phyloP scores from a whole-genome alignment of 306 rosid species.

The Cucumis melo region DNA sequence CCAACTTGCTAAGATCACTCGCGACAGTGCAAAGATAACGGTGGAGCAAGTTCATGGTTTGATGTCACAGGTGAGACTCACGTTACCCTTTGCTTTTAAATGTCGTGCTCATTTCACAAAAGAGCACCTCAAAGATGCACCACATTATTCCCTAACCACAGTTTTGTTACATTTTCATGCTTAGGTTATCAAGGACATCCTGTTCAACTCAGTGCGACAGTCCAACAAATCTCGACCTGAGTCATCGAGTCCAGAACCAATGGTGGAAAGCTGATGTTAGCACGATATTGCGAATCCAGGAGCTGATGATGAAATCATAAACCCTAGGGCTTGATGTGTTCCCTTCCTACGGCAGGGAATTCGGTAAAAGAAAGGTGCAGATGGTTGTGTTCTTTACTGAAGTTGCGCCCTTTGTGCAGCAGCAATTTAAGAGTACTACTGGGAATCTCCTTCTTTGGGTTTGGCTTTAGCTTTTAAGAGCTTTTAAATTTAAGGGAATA shows the following conservation, averaged over 20 bases:
- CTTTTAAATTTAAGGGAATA: neutral
- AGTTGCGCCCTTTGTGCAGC: neutral
- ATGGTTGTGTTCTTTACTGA: neutral
- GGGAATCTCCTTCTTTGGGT: neutral
- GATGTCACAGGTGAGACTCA: constrained; percentile 77
- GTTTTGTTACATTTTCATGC: neutral
- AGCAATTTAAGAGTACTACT: neutral
- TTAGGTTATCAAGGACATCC: constrained; percentile 85
- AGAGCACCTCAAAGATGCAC: neutral
- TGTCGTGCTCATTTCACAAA: neutral
- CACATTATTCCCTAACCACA: constrained; percentile 5
- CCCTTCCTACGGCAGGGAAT: neutral
- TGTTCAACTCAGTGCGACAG: constrained; percentile 71
- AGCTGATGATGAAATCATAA: neutral
- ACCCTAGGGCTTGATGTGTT: neutral
- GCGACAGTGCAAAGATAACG: constrained; percentile 86
- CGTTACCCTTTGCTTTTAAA: neutral
- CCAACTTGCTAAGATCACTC: constrained; percentile 80
- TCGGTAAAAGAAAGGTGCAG: neutral
- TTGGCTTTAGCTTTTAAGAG: neutral
- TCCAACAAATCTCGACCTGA: constrained; percentile 44
- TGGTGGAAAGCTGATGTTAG: constrained; percentile 62
- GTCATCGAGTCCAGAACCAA: constrained; percentile 75
- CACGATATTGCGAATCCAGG: neutral
- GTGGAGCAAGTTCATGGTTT: constrained; percentile 96